Evolutionary conservation across 441 rosid genomes (phyloP).

Genomic region (Metrosideros polymorpha): DNA sequence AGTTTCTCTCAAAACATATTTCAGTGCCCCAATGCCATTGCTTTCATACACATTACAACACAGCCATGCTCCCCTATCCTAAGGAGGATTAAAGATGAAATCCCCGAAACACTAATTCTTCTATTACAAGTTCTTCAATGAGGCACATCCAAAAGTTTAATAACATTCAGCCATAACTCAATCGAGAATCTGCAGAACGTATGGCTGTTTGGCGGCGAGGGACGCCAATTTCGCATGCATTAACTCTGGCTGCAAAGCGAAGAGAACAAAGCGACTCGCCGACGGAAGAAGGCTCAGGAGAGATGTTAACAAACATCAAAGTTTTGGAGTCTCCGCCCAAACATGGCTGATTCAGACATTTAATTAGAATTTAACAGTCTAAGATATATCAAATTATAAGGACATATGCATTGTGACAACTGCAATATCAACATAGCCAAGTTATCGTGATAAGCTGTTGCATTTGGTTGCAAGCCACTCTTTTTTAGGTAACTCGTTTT

Average conservation of each 20-base stretch:
- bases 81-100: background rate
- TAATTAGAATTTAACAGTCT: background rate
- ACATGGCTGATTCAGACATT: slow-evolving; percentile 66
- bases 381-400: background rate
- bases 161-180: slow-evolving; percentile 34
- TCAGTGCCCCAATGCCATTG: background rate
- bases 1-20: background rate
- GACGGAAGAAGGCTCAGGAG: slow-evolving; percentile 78
- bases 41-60: background rate
- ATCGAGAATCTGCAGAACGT: slow-evolving; percentile 43
- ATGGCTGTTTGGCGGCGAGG: slow-evolving; percentile 67
- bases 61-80: background rate
- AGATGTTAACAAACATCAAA: slow-evolving; percentile 85
- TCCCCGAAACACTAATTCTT: background rate
- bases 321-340: slow-evolving; percentile 98
- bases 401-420: background rate
- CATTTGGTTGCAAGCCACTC: background rate
- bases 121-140: background rate
- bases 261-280: slow-evolving; percentile 96
- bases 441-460: background rate
- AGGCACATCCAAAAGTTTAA: background rate
- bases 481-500: no score
- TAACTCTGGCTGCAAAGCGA: slow-evolving; percentile 92
- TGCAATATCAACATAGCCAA: background rate
- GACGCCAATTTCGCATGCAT: slow-evolving; percentile 91